These are phyloP conservation scores for Scutellaria galericulata DNA, from an alignment of 257 asterid genomes.

Conservation along the genomic window DNA sequence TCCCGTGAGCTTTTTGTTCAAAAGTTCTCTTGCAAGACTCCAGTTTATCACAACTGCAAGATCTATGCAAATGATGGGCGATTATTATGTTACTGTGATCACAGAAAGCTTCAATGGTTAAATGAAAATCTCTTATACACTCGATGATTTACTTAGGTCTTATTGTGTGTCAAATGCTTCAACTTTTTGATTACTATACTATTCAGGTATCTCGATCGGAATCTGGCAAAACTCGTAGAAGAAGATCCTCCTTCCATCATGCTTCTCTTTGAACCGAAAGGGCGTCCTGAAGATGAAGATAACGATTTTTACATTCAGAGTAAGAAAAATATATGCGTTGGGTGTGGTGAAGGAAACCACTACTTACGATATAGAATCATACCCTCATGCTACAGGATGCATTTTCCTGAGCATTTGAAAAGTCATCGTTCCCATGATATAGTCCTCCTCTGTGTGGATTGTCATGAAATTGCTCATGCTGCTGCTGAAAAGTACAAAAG, in stretches of 20 bases:
- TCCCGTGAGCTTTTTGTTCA: conserved; percentile 84
- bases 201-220: conserved; percentile 74
- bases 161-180: conserved; percentile 13
- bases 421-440: conserved; percentile 98
- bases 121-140: conserved; percentile 28
- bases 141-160: conserved; percentile 15
- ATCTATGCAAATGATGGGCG: conserved; percentile 95
- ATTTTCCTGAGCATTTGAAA: conserved; percentile 96
- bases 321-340: conserved; percentile 93
- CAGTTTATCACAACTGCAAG: conserved; percentile 96
- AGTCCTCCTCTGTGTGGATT: conserved; percentile 95
- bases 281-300: conserved; percentile 98
- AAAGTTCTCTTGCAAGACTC: conserved; percentile 95
- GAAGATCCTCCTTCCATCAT: conserved; percentile 81
- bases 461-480: conserved; percentile 95
- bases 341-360: conserved; percentile 98
- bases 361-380: conserved; percentile 90
- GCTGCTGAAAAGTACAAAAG: conserved; percentile 93
- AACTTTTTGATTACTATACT: conserved; percentile 12
- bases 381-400: conserved; percentile 96
- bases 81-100: conserved; percentile 88
- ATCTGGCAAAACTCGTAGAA: conserved; percentile 86
- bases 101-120: conserved; percentile 92
- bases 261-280: conserved; percentile 97
- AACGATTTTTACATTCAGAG: conserved; percentile 93